phyloP scores from a whole-genome alignment of 2,329 filamentous ascomycete genomes.

The Seiridium unicorne region DNA sequence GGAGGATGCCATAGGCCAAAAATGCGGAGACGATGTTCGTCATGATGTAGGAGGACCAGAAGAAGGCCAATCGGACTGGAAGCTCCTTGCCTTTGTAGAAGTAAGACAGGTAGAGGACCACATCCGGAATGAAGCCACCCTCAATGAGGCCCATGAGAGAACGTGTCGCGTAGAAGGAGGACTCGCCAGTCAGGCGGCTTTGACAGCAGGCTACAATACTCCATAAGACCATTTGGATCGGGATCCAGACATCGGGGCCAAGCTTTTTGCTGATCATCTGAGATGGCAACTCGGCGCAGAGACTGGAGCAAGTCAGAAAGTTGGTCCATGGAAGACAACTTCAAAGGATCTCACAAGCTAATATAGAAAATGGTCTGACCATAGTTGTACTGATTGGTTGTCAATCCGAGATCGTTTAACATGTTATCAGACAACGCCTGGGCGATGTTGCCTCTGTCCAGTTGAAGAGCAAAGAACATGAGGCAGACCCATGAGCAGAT shows the following conservation, averaged over 20 bases:
- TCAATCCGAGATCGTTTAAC: constrained; percentile 28
- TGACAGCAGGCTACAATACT: constrained; percentile 30
- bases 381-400: constrained; percentile 24
- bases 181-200: constrained; percentile 24
- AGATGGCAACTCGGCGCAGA: constrained; percentile 20
- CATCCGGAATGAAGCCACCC: constrained; percentile 34
- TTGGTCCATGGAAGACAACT: not conserved
- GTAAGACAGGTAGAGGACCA: constrained; percentile 26
- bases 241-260: constrained; percentile 27
- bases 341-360: constrained; percentile 7
- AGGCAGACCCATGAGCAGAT: constrained; percentile 51
- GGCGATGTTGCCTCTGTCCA: constrained; percentile 45
- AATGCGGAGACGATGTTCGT: constrained; percentile 30
- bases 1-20: constrained; percentile 31
- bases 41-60: constrained; percentile 29
- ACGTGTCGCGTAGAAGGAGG: constrained; percentile 27
- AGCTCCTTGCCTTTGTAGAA: constrained; percentile 8
- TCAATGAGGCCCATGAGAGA: constrained; percentile 30
- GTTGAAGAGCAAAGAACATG: constrained; percentile 52
- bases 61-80: constrained; percentile 28
- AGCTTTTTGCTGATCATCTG: constrained; percentile 21
- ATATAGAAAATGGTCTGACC: constrained; percentile 13
- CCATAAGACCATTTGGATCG: constrained; percentile 33
- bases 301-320: not conserved
- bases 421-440: constrained; percentile 33